Percentiles rank a stretch among this genome's conserved stretches.
Conservation (phyloP, 1,284 basidiomycete genomes). For the Uromyces viciae-fabae region DNA sequence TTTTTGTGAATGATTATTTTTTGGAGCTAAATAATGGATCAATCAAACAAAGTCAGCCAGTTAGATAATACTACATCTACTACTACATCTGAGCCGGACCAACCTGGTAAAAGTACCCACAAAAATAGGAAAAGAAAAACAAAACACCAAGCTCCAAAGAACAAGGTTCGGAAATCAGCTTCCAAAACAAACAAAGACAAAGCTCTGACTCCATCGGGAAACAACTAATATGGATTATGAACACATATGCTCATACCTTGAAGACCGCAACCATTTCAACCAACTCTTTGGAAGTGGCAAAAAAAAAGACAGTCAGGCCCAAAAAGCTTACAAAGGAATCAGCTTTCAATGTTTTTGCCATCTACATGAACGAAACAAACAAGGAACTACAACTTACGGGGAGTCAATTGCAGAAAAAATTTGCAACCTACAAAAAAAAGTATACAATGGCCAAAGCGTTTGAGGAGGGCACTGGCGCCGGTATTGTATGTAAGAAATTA, state of each 20-base stretch:
- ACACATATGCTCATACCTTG: not conserved
- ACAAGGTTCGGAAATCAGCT: too few species aligned
- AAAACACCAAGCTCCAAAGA: too few species aligned
- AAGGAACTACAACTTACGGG: not conserved
- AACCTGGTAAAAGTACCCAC: too few species aligned
- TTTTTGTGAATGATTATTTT: too few species aligned
- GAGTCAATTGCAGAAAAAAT: not conserved
- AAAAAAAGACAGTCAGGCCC: not conserved
- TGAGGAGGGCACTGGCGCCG: not conserved
- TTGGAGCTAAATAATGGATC: too few species aligned
- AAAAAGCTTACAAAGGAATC: not conserved
- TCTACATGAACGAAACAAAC: not conserved
- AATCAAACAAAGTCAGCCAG: too few species aligned
- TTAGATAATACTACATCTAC: too few species aligned
- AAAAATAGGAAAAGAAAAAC: too few species aligned
- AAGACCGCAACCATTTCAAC: not conserved
- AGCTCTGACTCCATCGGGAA: too few species aligned
- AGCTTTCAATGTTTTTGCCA: not conserved
- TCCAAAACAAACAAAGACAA: too few species aligned
- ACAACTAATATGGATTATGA: not conserved
- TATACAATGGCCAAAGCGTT: not conserved
- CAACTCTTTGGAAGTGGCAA: not conserved
- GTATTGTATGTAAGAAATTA: too few species aligned
- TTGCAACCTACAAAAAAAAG: not conserved
- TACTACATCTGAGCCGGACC: too few species aligned